Conservation (phyloP, 2,329 filamentous ascomycete species). For the Lachnellula hyalina region DNA sequence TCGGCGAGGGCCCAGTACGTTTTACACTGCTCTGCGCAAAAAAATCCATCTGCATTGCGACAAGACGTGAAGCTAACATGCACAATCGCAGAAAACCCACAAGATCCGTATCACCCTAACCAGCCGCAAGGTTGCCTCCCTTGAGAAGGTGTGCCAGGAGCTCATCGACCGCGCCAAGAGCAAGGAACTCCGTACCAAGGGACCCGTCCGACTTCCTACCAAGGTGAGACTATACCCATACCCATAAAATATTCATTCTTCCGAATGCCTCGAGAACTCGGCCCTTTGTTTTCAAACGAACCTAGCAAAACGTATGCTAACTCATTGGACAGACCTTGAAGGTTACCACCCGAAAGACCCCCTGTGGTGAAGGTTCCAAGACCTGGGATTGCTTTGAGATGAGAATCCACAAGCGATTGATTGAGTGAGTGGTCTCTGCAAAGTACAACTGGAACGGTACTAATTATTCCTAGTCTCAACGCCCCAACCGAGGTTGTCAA, state of each 20-base stretch:
- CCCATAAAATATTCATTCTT: too few relatives aligned
- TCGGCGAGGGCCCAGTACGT: slow-evolving; percentile 77
- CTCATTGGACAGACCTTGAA: slow-evolving; percentile 59
- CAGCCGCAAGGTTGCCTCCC: slow-evolving; percentile 86
- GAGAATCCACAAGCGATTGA: slow-evolving; percentile 98
- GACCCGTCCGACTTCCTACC: slow-evolving; percentile 94
- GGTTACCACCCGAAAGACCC: slow-evolving; percentile 79
- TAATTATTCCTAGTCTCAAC: slow-evolving; percentile 58
- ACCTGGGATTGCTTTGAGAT: slow-evolving; percentile 99
- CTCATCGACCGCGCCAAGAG: slow-evolving; percentile 97
- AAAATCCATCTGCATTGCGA: neutral
- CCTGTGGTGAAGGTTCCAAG: slow-evolving; percentile 99
- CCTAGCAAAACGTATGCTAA: too few relatives aligned
- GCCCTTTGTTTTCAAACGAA: too few relatives aligned
- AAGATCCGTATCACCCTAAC: slow-evolving; percentile 98
- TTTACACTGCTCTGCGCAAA: slow-evolving; percentile 4
- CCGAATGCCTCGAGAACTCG: too few relatives aligned
- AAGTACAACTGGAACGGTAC: slow-evolving; percentile 1
- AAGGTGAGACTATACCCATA: slow-evolving; percentile 40
- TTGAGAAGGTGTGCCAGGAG: slow-evolving; percentile 98
- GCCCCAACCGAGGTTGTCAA: slow-evolving; percentile 97
- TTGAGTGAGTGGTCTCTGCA: slow-evolving; percentile 59
- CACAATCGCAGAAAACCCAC: slow-evolving; percentile 68
- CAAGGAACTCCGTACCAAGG: slow-evolving; percentile 99
- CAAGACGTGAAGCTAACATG: slow-evolving; percentile 3